Conservation (phyloP, 2,329 filamentous ascomycete species). For the Dryadomyces quercus-mongolicae region DNA sequence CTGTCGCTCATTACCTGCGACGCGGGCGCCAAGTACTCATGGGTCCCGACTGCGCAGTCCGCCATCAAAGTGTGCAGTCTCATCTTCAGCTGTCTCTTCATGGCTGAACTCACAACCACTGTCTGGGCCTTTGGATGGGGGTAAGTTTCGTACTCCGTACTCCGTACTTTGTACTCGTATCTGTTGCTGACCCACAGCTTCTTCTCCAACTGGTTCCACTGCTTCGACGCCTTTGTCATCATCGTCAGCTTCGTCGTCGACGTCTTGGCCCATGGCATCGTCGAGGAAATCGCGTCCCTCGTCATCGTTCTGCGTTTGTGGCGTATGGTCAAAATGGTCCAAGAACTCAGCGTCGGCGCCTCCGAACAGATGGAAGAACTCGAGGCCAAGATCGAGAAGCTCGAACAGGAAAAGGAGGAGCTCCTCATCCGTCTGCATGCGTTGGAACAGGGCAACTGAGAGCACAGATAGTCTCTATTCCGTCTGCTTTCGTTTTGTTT, state of each 20-base stretch:
- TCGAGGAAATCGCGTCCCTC: slow-evolving; percentile 54
- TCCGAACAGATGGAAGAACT: slow-evolving; percentile 49
- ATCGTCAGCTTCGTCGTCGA: slow-evolving; percentile 50
- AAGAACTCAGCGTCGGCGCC: slow-evolving; percentile 53
- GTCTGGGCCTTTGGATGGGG: slow-evolving; percentile 48
- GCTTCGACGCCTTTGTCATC: slow-evolving; percentile 53
- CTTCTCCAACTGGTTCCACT: slow-evolving; percentile 46
- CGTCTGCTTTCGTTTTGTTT: too few relatives aligned
- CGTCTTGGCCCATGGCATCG: slow-evolving; percentile 43
- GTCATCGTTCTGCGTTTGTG: slow-evolving; percentile 55
- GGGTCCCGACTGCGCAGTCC: slow-evolving; percentile 26
- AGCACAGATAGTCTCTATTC: neutral
- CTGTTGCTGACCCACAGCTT: slow-evolving; percentile 37
- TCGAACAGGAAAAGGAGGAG: slow-evolving; percentile 34
- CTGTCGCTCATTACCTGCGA: slow-evolving; percentile 37
- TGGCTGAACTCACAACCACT: slow-evolving; percentile 43
- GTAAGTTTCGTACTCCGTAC: slow-evolving; percentile 2
- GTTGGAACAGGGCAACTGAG: neutral
- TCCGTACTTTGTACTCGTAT: neutral
- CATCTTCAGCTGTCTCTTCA: slow-evolving; percentile 51
- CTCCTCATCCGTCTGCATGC: slow-evolving; percentile 15
- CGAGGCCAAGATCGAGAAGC: slow-evolving; percentile 34
- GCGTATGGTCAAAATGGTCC: slow-evolving; percentile 59
- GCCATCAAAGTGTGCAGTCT: slow-evolving; percentile 39
- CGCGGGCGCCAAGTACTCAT: slow-evolving; percentile 24